Evolutionary conservation across 495 filamentous ascomycete species (phyloP).

Genomic region (Neurospora africana): DNA sequence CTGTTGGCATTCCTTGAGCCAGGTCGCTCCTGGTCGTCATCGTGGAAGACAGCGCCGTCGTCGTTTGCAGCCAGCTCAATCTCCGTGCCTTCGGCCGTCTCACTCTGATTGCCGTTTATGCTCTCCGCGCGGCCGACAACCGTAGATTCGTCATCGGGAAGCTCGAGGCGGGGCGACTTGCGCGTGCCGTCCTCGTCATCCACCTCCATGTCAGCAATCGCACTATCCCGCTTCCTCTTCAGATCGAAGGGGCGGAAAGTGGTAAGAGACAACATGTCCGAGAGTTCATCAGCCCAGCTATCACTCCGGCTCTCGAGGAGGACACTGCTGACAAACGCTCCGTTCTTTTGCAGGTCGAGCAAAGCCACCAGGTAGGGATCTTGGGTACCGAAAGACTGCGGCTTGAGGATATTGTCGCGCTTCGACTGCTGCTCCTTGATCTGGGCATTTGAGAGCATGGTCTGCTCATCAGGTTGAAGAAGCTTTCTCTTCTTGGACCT

Average conservation of each 20-base stretch:
- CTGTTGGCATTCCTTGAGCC: conserved; percentile 23
- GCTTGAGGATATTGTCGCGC: conserved; percentile 69
- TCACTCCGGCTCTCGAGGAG: conserved; percentile 66
- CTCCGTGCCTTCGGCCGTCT: conserved; percentile 42
- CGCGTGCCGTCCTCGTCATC: conserved; percentile 49
- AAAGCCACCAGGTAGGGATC: conserved; percentile 77
- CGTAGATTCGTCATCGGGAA: conserved; percentile 51
- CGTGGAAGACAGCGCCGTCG: conserved; percentile 25
- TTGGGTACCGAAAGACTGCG: conserved; percentile 66
- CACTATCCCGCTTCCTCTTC: conserved; percentile 90
- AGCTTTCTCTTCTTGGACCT: conserved; percentile 68
- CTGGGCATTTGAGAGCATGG: conserved; percentile 41
- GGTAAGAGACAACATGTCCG: conserved; percentile 73
- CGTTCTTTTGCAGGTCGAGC: conserved; percentile 81
- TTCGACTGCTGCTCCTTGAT: conserved; percentile 75
- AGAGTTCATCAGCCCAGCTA: conserved; percentile 84
- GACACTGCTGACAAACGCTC: conserved; percentile 72
- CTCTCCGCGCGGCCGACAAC: conserved; percentile 32
- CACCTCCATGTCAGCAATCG: conserved; percentile 64
- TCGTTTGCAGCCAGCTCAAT: conserved; percentile 58
- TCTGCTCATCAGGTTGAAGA: conserved; percentile 57
- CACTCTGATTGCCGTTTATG: conserved; percentile 39
- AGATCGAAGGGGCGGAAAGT: conserved; percentile 68
- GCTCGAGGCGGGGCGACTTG: conserved; percentile 59
- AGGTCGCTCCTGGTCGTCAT: conserved; percentile 42